Evolutionary conservation across 2,329 filamentous ascomycete genomes (phyloP).

Genomic region (Sarocladium strictum): DNA sequence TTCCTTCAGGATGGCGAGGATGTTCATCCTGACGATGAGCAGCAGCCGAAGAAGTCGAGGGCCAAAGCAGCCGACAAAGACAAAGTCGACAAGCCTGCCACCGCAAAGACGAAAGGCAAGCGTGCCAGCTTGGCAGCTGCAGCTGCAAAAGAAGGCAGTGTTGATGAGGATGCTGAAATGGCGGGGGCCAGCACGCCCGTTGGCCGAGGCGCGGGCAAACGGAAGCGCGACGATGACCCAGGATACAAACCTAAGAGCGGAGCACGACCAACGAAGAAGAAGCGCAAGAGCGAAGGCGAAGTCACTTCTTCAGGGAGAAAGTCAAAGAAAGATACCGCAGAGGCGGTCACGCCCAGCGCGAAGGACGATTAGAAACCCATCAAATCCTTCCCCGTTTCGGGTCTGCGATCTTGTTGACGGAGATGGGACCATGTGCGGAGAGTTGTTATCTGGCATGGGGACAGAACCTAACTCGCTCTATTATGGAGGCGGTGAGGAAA

Average conservation of each 20-base stretch:
- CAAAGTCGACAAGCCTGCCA: conserved; percentile 28
- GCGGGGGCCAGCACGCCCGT: conserved; percentile 16
- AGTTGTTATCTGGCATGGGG: too few species aligned
- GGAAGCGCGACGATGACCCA: conserved; percentile 54
- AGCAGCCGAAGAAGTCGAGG: conserved; percentile 8
- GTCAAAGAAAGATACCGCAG: conserved; percentile 27
- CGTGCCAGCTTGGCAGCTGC: conserved; percentile 18
- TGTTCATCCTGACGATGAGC: conserved; percentile 32
- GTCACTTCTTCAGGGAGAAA: conserved; percentile 28
- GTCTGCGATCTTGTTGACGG: too few species aligned
- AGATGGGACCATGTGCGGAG: too few species aligned
- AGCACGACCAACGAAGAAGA: conserved; percentile 51
- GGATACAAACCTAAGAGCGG: conserved; percentile 53
- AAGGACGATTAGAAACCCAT: conserved; percentile 6
- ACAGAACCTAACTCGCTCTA: too few species aligned
- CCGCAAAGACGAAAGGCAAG: conserved; percentile 21
- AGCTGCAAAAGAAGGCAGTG: not conserved
- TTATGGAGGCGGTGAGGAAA: too few species aligned
- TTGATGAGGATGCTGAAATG: not conserved
- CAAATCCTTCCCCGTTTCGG: too few species aligned
- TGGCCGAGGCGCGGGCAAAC: conserved; percentile 31
- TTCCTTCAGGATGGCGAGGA: conserved; percentile 71
- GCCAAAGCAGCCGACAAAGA: conserved; percentile 17
- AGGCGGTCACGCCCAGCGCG: conserved; percentile 5
- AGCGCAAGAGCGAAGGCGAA: conserved; percentile 52